These are phyloP conservation scores for Stemphylium beticola DNA, from an alignment of 2,329 filamentous ascomycete species.

Conservation along the genomic window DNA sequence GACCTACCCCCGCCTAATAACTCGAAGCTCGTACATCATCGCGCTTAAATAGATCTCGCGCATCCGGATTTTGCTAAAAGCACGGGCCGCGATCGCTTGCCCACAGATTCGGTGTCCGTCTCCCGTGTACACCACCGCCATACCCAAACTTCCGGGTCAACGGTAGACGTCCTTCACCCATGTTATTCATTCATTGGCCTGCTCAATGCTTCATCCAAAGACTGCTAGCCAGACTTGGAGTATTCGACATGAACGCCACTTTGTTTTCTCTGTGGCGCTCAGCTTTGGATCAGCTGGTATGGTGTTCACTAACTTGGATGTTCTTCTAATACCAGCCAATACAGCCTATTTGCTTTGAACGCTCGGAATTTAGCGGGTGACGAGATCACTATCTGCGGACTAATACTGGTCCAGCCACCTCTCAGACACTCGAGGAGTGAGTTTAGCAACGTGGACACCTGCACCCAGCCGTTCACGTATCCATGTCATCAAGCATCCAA, in stretches of 20 bases:
- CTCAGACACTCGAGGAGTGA: not conserved
- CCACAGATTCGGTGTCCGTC: conserved; percentile 8
- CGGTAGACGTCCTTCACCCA: not conserved
- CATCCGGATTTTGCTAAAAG: conserved; percentile 8
- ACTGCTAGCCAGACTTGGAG: not conserved
- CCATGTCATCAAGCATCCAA: conserved; percentile 6
- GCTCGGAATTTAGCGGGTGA: not conserved
- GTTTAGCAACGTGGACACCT: conserved; percentile 1
- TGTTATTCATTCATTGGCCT: not conserved
- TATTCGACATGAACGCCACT: not conserved
- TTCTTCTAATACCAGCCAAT: not conserved
- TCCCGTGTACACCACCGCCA: conserved; percentile 14
- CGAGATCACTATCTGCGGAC: not conserved
- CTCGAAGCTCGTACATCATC: not conserved
- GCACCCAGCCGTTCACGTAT: not conserved
- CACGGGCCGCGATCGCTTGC: not conserved
- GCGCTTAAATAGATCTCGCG: not conserved
- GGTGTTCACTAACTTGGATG: not conserved
- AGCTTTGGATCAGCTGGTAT: not conserved
- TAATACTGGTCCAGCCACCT: not conserved
- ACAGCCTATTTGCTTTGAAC: not conserved
- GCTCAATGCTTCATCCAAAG: not conserved
- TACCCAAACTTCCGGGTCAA: conserved; percentile 7
- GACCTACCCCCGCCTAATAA: no score
- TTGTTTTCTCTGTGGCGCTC: not conserved